A percentile compares a stretch with the other conserved stretches of the same genome.
Evolutionary conservation across 2,329 filamentous ascomycete species (phyloP).

Genomic region (Nemania sp.): DNA sequence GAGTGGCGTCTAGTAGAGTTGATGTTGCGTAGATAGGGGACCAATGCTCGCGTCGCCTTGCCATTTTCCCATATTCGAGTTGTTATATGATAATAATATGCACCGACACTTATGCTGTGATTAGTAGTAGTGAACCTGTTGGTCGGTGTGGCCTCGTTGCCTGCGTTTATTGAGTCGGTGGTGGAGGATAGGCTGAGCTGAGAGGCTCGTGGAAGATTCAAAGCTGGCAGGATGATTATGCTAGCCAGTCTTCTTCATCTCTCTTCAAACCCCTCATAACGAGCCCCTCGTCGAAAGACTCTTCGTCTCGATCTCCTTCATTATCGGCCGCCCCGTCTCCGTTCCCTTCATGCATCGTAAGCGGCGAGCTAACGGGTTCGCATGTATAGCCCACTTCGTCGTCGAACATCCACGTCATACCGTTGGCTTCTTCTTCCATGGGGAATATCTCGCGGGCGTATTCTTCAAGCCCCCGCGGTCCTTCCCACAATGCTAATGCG

Average conservation of each 20-base stretch:
- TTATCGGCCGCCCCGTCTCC: constrained; percentile 51
- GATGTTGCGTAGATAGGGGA: background rate
- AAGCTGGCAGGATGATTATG: constrained; percentile 26
- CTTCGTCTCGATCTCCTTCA: constrained; percentile 59
- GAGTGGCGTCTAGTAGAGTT: background rate
- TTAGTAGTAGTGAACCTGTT: background rate
- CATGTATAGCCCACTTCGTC: constrained; percentile 59
- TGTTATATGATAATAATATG: background rate
- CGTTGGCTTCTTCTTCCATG: constrained; percentile 93
- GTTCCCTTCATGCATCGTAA: constrained; percentile 62
- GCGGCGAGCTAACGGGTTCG: constrained; percentile 51
- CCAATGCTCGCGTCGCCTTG: background rate
- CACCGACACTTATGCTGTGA: background rate
- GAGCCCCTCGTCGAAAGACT: constrained; percentile 68
- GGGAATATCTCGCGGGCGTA: constrained; percentile 95
- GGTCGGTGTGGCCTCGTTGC: background rate
- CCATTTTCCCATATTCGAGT: background rate
- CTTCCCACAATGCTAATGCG: constrained; percentile 89
- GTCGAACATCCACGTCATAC: constrained; percentile 88
- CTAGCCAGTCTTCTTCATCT: constrained; percentile 71
- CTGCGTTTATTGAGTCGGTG: background rate
- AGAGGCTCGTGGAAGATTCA: constrained; percentile 6
- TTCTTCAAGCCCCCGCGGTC: constrained; percentile 89
- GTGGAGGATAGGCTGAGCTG: background rate
- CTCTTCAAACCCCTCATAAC: constrained; percentile 69